Conservation (phyloP, 306 rosid genomes). For the Cucurbita maxima region DNA sequence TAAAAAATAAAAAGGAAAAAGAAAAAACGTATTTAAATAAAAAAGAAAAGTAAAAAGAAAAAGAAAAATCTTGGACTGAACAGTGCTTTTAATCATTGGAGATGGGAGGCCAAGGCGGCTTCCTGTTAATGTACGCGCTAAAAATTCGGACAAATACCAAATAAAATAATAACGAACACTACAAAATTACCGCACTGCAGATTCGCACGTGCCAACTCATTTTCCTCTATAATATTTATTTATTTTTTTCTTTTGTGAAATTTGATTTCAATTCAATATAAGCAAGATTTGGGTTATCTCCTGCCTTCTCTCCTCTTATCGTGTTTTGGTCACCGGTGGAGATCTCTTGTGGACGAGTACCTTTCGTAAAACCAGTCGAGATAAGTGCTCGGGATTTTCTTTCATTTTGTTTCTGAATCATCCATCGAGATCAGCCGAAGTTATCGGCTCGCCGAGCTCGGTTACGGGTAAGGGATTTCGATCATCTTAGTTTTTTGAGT, state of each 20-base stretch:
- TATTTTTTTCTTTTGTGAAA: not conserved
- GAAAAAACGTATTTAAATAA: not conserved
- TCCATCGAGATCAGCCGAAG: constrained; percentile 6
- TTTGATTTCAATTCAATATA: not conserved
- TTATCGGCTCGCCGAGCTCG: constrained; percentile 29
- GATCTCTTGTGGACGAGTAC: constrained; percentile 11
- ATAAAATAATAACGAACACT: not conserved
- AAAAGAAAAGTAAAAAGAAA: not conserved
- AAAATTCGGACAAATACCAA: not conserved
- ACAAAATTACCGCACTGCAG: not conserved
- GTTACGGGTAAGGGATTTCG: constrained; percentile 23
- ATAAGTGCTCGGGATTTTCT: not conserved
- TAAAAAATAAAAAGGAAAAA: not conserved
- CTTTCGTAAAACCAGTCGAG: not conserved
- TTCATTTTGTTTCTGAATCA: constrained; percentile 3
- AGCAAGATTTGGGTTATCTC: not conserved
- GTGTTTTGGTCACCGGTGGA: constrained; percentile 15
- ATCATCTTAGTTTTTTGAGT: not conserved
- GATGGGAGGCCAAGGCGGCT: not conserved
- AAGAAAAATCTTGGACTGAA: not conserved
- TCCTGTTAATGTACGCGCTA: not conserved
- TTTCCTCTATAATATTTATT: not conserved
- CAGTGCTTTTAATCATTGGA: not conserved
- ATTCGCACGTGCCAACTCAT: not conserved
- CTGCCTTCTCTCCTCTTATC: not conserved